Base-by-base conservation (phyloP, 179 eudicot genomes). In the Silene coronaria region DNA sequence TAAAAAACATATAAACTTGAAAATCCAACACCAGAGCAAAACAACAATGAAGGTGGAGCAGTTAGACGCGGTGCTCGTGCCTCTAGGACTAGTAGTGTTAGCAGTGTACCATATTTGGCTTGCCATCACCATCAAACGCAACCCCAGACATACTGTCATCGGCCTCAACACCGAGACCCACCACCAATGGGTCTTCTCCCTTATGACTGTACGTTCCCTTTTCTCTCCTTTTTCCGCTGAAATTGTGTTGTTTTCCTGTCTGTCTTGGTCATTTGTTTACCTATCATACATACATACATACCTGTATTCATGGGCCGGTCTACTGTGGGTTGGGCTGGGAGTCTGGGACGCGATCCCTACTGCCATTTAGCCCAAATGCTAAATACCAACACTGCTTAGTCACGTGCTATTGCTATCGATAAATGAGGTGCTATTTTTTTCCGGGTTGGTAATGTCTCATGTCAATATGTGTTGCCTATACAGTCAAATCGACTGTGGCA, bases 151-250 rank as follows among this genome's bases (percentile, higher is more conserved):
- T 27, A 91, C 97, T 5, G 97, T 91, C 32, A 78, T 91, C 11
- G 97, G 92, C 16, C 81, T 91, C 67, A 91, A 91, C 48, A 82
- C 91, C 7, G 86, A 88, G 72, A 84, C 84, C 67, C 90, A 94
- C 59, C 84, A 21, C 19, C 79, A 78, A 22, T 91, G 97, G 97
- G 88, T 86, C 57, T 79, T 65, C 81, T 84, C 80, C 75, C 72
- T 91, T 80, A 91, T 91, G 95, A 11, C 83, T 5, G 94, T 89
- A 45, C 57, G 73, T 65, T 10, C 17, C 17, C 3, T 28, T 67
- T 27, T 36, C 34, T 78, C 58, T 32, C 8, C 14, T 8, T 17
- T 58, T 17, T 21, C 19, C 10, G 9, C 30, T 51, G n/a, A 51
- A 51, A 2, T 14, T 17, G 16, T 51, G 5, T 2, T 17, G 58